Conservation (phyloP, 257 asterid genomes). For the Solanum virginianum region DNA sequence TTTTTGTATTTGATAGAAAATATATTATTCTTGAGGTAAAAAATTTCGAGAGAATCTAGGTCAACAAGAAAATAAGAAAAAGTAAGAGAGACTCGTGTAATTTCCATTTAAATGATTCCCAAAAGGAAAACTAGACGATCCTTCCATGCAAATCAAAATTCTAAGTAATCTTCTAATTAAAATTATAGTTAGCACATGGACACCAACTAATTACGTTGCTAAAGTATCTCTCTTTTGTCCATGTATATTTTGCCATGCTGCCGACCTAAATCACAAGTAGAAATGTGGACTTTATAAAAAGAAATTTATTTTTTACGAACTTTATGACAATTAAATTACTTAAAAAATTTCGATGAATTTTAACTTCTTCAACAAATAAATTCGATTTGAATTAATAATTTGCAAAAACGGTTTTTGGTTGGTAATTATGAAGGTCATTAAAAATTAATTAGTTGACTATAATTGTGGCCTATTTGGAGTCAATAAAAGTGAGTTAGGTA, state of each 20-base stretch:
- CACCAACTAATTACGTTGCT: neutral
- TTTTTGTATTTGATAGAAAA: neutral
- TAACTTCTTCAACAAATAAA: neutral
- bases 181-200: neutral
- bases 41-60: rapidly evolving
- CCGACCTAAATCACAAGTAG: neutral
- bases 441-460: neutral
- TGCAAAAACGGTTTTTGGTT: too few species aligned
- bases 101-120: neutral
- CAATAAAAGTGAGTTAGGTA: neutral
- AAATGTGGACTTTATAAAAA: neutral
- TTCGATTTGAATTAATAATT: neutral
- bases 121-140: neutral
- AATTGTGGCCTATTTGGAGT: neutral
- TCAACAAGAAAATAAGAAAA: neutral
- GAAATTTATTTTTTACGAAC: neutral
- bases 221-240: neutral
- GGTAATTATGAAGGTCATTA: neutral
- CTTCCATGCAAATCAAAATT: neutral
- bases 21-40: neutral
- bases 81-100: neutral
- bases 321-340: neutral
- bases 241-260: neutral
- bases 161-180: neutral
- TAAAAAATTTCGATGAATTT: neutral